Percentiles rank a stretch among this genome's conserved stretches.
These are phyloP conservation scores for Exophiala xenobiotica DNA, from an alignment of 2,329 filamentous ascomycete species.

Conservation along the genomic window DNA sequence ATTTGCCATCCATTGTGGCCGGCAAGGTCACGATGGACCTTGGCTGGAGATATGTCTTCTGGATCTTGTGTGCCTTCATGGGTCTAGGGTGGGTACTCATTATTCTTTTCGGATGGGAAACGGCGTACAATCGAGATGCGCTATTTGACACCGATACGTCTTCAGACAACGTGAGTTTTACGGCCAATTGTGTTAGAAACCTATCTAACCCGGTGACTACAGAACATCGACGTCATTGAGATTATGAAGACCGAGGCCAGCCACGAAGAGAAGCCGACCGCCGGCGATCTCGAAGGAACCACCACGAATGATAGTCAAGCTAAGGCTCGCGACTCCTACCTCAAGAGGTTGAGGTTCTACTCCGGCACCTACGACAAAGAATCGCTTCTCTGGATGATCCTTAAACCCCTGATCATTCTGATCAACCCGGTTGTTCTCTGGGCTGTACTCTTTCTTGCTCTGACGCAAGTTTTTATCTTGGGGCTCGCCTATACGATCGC, in stretches of 20 bases:
- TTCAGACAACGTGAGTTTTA: neutral
- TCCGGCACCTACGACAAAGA: neutral
- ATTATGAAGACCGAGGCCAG: too few relatives aligned
- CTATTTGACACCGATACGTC: neutral
- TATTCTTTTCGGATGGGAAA: neutral
- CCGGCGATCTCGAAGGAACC: too few relatives aligned
- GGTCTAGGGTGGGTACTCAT: neutral
- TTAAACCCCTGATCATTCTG: neutral
- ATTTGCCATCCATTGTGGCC: neutral
- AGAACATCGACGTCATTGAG: too few relatives aligned
- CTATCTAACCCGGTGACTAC: too few relatives aligned
- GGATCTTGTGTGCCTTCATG: neutral
- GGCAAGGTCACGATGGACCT: neutral
- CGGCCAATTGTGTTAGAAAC: too few relatives aligned
- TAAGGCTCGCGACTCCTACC: neutral
- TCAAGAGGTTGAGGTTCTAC: neutral
- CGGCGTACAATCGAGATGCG: neutral
- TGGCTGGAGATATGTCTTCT: neutral
- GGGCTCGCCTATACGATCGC: neutral
- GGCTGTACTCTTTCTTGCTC: neutral
- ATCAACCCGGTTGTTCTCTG: neutral
- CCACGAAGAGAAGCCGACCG: too few relatives aligned
- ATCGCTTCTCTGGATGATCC: neutral
- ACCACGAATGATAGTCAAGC: too few relatives aligned
- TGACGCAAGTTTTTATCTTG: neutral